These are phyloP conservation scores for Fusarium stilboides DNA, from an alignment of 2,329 filamentous ascomycete species.

Conservation along the genomic window DNA sequence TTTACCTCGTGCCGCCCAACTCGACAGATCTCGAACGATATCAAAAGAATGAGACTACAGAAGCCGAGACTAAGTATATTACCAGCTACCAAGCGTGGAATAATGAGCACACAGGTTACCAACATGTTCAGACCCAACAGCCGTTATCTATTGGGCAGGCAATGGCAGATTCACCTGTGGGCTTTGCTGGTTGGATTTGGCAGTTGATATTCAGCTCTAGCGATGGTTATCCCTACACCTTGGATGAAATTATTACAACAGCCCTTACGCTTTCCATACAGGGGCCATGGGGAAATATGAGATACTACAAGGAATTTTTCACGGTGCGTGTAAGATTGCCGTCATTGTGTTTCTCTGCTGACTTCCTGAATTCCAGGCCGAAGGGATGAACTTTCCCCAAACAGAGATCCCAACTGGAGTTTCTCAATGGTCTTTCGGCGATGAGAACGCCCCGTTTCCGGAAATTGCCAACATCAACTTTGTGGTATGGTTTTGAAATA, in stretches of 20 bases:
- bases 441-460: no score
- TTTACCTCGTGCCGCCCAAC: not conserved
- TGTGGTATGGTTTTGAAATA: no score
- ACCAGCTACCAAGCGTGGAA: not conserved
- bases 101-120: not conserved
- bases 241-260: not conserved
- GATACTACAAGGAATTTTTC: not conserved
- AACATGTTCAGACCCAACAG: not conserved
- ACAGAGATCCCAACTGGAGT: no score
- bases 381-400: no score
- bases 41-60: not conserved
- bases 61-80: not conserved
- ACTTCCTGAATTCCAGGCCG: no score
- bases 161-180: not conserved
- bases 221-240: not conserved
- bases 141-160: not conserved
- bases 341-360: not conserved
- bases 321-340: not conserved
- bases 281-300: not conserved
- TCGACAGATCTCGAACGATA: not conserved
- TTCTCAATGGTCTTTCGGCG: no score
- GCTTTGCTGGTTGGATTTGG: not conserved
- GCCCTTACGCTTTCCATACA: not conserved
- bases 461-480: no score
- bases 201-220: not conserved